Evolutionary conservation across 2,329 filamentous ascomycete genomes (phyloP).

Genomic region (Dendrostoma leiphaemia): DNA sequence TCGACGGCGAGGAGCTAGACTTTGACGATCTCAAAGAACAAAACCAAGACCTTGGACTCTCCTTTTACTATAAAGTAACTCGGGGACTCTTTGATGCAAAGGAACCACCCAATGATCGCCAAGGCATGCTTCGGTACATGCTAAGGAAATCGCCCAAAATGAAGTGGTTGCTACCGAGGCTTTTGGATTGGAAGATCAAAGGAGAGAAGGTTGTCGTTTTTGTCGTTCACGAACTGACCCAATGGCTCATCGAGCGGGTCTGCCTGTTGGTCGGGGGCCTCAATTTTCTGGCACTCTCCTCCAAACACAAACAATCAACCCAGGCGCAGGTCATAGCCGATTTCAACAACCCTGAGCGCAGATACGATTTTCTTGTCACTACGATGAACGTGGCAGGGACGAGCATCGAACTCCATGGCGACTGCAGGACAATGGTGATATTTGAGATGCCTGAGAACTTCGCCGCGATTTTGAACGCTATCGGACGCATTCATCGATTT

Average conservation of each 20-base stretch:
- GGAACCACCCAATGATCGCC: neutral
- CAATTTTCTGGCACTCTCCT: neutral
- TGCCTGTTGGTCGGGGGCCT: slow-evolving; percentile 3
- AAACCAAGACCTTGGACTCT: slow-evolving; percentile 1
- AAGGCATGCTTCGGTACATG: neutral
- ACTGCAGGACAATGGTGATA: slow-evolving; percentile 1
- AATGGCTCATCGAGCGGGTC: slow-evolving; percentile 1
- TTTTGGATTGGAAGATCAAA: neutral
- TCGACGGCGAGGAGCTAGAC: neutral
- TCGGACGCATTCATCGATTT: neutral
- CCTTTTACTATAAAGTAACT: slow-evolving; percentile 1
- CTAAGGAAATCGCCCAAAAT: neutral
- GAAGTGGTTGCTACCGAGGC: neutral
- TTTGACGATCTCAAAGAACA: neutral
- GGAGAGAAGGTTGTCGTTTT: neutral
- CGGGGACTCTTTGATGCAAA: neutral
- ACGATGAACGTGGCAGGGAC: neutral
- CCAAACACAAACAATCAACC: neutral
- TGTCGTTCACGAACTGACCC: neutral
- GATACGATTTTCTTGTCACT: neutral
- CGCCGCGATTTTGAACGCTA: neutral
- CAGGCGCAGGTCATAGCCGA: neutral
- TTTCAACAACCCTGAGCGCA: neutral
- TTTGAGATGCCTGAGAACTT: slow-evolving; percentile 5
- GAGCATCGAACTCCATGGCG: neutral